Evolutionary conservation across 2,329 filamentous ascomycete species (phyloP).

Genomic region (Phialophora macrospora): DNA sequence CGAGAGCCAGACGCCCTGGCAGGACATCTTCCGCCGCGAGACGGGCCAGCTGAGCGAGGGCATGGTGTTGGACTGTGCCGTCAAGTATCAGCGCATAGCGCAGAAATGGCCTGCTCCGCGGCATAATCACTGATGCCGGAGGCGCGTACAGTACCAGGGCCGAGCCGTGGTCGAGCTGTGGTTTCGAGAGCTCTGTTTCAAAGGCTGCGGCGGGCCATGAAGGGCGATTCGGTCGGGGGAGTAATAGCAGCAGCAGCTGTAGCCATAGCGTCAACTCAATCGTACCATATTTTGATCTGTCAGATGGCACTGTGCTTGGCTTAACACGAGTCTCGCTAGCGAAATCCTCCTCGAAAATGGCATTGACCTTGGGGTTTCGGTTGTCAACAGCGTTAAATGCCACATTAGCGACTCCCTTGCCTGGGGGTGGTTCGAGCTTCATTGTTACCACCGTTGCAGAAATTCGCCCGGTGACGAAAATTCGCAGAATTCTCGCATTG

Average conservation of each 20-base stretch:
- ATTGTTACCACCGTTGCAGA: too few relatives aligned
- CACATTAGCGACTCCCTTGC: too few relatives aligned
- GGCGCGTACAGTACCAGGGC: background rate
- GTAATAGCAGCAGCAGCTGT: background rate
- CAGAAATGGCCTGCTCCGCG: slow-evolving; percentile 49
- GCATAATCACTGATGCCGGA: slow-evolving; percentile 51
- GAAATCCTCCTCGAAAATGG: too few relatives aligned
- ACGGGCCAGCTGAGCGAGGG: slow-evolving; percentile 53
- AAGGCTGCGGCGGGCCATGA: too few relatives aligned
- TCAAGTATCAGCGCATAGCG: slow-evolving; percentile 55
- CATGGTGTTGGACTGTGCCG: slow-evolving; percentile 54
- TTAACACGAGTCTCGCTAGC: too few relatives aligned
- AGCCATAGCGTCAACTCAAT: background rate
- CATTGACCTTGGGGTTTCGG: too few relatives aligned
- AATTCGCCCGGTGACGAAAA: too few relatives aligned
- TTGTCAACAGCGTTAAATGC: too few relatives aligned
- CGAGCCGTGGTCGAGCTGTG: background rate
- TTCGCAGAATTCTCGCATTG: too few relatives aligned
- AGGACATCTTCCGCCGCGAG: slow-evolving; percentile 57
- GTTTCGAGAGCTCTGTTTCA: background rate
- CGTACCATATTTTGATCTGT: background rate
- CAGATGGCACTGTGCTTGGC: too few relatives aligned
- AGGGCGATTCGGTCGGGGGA: background rate
- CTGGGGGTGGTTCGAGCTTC: too few relatives aligned
- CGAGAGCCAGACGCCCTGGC: slow-evolving; percentile 57